These are phyloP conservation scores for Aureobasidium namibiae DNA, from an alignment of 2,329 filamentous ascomycete genomes.

Conservation along the genomic window DNA sequence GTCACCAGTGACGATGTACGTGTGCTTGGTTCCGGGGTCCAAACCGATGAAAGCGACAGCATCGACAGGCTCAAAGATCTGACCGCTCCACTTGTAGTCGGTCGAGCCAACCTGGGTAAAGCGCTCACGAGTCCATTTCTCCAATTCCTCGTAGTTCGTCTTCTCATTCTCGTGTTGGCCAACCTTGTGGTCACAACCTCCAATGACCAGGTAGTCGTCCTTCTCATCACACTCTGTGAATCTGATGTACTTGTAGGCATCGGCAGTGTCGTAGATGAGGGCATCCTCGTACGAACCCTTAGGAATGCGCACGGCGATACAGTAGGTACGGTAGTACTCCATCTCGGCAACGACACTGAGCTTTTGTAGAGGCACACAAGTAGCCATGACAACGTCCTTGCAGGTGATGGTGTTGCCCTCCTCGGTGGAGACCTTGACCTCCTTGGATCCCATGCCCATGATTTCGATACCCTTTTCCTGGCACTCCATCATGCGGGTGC, in stretches of 20 bases:
- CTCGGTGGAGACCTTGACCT: conserved; percentile 40
- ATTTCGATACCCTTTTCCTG: conserved; percentile 42
- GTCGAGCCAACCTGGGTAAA: conserved; percentile 42
- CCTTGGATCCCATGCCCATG: conserved; percentile 38
- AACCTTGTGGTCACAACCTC: conserved; percentile 52
- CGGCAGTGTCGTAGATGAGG: conserved; percentile 47
- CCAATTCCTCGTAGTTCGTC: conserved; percentile 42
- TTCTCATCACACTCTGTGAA: conserved; percentile 45
- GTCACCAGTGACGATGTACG: conserved; percentile 49
- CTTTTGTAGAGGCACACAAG: conserved; percentile 49
- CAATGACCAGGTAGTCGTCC: conserved; percentile 49
- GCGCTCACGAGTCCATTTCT: conserved; percentile 45
- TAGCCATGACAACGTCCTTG: conserved; percentile 45
- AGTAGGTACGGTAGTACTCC: conserved; percentile 48
- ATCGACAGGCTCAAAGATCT: conserved; percentile 49
- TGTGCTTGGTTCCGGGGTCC: conserved; percentile 44
- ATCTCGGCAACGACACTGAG: conserved; percentile 45
- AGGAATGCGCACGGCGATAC: conserved; percentile 47
- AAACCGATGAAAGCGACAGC: conserved; percentile 49
- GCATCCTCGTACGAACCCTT: conserved; percentile 46
- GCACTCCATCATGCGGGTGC: conserved; percentile 41
- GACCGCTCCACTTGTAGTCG: conserved; percentile 52
- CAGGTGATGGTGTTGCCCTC: conserved; percentile 41
- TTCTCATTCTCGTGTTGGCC: conserved; percentile 41
- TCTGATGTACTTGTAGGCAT: conserved; percentile 49